Evolutionary conservation across 345 rosid species (phyloP).

Genomic region (Populus nigra): DNA sequence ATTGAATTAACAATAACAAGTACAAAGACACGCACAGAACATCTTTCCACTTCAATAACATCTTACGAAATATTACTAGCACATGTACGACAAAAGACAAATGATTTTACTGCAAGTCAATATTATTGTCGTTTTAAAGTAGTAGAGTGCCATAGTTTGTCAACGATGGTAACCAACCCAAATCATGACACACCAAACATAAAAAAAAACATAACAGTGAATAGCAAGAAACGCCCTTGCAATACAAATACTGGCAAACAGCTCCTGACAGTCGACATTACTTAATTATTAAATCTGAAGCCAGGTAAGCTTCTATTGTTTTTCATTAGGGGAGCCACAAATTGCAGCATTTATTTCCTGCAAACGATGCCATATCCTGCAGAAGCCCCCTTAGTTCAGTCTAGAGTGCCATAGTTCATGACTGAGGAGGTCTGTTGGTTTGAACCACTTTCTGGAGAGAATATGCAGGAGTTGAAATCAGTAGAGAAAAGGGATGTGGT

Average conservation of each 20-base stretch:
- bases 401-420: slow-evolving; percentile 37
- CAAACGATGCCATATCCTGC: slow-evolving; percentile 57
- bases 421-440: slow-evolving; percentile 9
- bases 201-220: background rate
- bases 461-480: slow-evolving; percentile 42
- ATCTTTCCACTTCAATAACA: background rate
- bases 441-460: slow-evolving; percentile 20
- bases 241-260: too few species aligned
- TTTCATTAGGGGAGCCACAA: background rate
- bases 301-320: background rate
- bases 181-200: background rate
- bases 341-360: slow-evolving; percentile 27
- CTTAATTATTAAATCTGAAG: background rate
- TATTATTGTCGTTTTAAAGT: background rate
- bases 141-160: background rate
- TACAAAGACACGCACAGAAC: too few species aligned
- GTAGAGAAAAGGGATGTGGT: slow-evolving; percentile 47
- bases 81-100: background rate
- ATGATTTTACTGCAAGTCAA: background rate
- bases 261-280: background rate
- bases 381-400: slow-evolving; percentile 45
- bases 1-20: background rate
- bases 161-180: background rate
- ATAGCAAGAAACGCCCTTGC: background rate
- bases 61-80: background rate